phyloP scores from a whole-genome alignment of 176 grass and related monocot species.

The bread wheat (Triticum aestivum) region DNA sequence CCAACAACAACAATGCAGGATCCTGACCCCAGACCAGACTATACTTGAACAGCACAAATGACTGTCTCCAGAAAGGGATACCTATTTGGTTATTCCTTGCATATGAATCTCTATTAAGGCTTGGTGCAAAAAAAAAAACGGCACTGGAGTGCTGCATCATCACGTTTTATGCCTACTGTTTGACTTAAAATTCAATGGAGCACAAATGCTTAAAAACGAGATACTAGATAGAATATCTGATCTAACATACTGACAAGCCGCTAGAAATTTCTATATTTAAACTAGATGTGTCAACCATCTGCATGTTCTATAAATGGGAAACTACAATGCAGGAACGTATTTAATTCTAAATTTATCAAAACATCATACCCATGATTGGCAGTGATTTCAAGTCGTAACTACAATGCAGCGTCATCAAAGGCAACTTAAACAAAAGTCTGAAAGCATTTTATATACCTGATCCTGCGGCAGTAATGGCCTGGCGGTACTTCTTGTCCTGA shows the following conservation, averaged over 20 bases:
- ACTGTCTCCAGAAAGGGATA: background rate
- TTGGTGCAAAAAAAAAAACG: background rate
- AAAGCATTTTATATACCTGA: slow-evolving; percentile 54
- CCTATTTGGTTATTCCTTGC: background rate
- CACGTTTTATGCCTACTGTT: background rate
- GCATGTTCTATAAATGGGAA: background rate
- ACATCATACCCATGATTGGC: background rate
- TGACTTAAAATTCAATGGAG: background rate
- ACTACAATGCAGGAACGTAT: background rate
- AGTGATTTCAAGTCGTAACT: background rate
- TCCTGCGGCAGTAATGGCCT: slow-evolving; percentile 93
- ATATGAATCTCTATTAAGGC: background rate
- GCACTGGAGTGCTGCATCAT: background rate
- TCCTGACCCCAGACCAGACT: background rate
- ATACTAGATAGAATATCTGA: background rate
- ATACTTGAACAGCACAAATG: background rate
- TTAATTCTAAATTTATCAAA: background rate
- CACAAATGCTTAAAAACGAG: background rate
- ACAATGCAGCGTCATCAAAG: background rate
- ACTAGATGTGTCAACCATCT: background rate
- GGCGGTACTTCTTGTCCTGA: slow-evolving; percentile 96
- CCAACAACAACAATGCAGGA: background rate
- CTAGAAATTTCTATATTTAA: background rate
- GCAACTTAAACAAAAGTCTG: background rate
- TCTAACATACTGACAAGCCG: background rate